Base-by-base conservation (phyloP, 352 stramenopile genomes). In the Pythium brassicae region DNA sequence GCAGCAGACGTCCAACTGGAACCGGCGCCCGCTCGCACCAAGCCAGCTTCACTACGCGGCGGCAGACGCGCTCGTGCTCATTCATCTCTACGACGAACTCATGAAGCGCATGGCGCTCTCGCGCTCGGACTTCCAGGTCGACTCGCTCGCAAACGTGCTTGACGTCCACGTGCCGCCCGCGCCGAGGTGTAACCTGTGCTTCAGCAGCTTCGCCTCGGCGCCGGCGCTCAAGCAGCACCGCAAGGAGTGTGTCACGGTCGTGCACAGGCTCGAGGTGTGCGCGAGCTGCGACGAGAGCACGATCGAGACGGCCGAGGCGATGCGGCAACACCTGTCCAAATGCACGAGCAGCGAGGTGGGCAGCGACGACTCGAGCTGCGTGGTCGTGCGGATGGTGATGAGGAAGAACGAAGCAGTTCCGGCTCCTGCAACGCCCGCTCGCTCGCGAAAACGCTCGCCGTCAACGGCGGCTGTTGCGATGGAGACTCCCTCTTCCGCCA, bases 1-100 rank as follows among this genome's bases (percentile, higher is more conserved):
- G 19, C 82, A 89, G 72, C 82, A 92, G 63, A 83, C 64, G 25
- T 92, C 82, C 20, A 89, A 92, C 56, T 92, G 82, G 82, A 81
- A 82, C 47, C 66, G 82, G 10, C 74, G 82, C 12, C 82, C 82
- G 15, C 68, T 92, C 3, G 69, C 71, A 5, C 44, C 55, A 0
- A 66, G 65, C 20, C 82, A 92, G 44, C 60, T 92, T 2, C 74
- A 87, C 52, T 92, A 92, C 55, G 82, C 82, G 20, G 82, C 82
- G 2, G 72, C 77, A 10, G 82, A 92, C 55, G 82, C 82, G 11
- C 60, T 89, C 6, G 82, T 89, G 35, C 55, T 92, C 22, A 78
- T 92, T 45, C 78, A 89, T 43, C 53, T 92, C 27, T 85, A 83
- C 55, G 79, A 89, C 42, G 77, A 78, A 45, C 50, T 89, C 8